phyloP scores from a whole-genome alignment of 306 rosid genomes.

The Macrotyloma uniflorum region DNA sequence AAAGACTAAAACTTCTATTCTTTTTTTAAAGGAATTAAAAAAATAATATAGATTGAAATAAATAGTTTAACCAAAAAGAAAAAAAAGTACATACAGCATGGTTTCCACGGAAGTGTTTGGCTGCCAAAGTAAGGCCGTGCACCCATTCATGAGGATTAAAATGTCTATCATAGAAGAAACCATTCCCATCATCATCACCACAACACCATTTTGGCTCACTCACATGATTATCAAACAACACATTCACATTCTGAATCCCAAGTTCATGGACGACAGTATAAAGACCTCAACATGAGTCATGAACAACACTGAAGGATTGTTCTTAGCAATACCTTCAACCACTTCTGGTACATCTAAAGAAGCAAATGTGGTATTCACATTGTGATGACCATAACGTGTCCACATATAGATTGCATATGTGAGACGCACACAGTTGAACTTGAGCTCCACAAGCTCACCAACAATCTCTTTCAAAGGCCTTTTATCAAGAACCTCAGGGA shows the following conservation, averaged over 20 bases:
- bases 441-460: not conserved
- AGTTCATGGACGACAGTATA: constrained; percentile 42
- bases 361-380: constrained; percentile 7
- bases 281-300: constrained; percentile 48
- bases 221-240: constrained; percentile 61
- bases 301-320: constrained; percentile 42
- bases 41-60: not conserved
- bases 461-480: constrained; percentile 45
- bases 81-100: constrained; percentile 36
- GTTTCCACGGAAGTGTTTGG: constrained; percentile 34
- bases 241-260: constrained; percentile 44
- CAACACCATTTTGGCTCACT: constrained; percentile 68
- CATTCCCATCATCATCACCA: constrained; percentile 54
- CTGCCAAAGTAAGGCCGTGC: constrained; percentile 53
- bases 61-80: not conserved
- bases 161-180: constrained; percentile 56
- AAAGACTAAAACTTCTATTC: too few relatives aligned
- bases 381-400: constrained; percentile 36
- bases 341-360: constrained; percentile 23
- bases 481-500: constrained; percentile 57
- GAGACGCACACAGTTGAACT: constrained; percentile 56
- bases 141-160: constrained; percentile 62
- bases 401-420: constrained; percentile 59
- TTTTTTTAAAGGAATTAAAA: too few relatives aligned
- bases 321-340: constrained; percentile 29